These are phyloP conservation scores for Rhynchospora pubera DNA, from an alignment of 176 grass and related monocot genomes.

Conservation along the genomic window DNA sequence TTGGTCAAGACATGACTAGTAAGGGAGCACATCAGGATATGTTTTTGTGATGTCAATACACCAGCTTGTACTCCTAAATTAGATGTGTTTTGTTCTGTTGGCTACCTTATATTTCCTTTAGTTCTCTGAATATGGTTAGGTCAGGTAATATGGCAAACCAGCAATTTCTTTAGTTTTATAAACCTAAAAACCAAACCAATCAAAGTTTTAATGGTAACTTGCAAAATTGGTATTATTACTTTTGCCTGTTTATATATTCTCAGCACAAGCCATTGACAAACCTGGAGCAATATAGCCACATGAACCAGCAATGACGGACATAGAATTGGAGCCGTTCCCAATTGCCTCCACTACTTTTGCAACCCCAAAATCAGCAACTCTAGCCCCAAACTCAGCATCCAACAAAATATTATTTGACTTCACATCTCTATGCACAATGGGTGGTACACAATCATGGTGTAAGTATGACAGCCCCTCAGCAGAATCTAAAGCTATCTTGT, in stretches of 20 bases:
- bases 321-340: slow-evolving; percentile 40
- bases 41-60: background rate
- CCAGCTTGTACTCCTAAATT: background rate
- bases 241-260: background rate
- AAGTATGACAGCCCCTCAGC: slow-evolving; percentile 82
- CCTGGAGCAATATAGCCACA: slow-evolving; percentile 92
- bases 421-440: slow-evolving; percentile 82
- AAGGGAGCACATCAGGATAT: background rate
- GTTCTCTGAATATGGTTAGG: background rate
- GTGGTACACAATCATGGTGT: slow-evolving; percentile 73
- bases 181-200: background rate
- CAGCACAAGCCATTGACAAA: slow-evolving; percentile 14
- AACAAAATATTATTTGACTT: slow-evolving; percentile 91
- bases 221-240: background rate
- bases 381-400: slow-evolving; percentile 55
- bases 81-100: background rate
- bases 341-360: slow-evolving; percentile 53
- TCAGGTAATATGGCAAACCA: background rate
- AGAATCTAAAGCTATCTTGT: slow-evolving; percentile 56
- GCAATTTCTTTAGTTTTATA: background rate
- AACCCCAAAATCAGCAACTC: slow-evolving; percentile 64
- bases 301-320: slow-evolving; percentile 74
- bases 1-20: background rate
- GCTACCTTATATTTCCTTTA: too few relatives aligned
- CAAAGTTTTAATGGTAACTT: background rate